Evolutionary conservation across 2,329 filamentous ascomycete species (phyloP), one percentile per base, ranked within the genome.

Genomic region (Didymella arachidicola): DNA sequence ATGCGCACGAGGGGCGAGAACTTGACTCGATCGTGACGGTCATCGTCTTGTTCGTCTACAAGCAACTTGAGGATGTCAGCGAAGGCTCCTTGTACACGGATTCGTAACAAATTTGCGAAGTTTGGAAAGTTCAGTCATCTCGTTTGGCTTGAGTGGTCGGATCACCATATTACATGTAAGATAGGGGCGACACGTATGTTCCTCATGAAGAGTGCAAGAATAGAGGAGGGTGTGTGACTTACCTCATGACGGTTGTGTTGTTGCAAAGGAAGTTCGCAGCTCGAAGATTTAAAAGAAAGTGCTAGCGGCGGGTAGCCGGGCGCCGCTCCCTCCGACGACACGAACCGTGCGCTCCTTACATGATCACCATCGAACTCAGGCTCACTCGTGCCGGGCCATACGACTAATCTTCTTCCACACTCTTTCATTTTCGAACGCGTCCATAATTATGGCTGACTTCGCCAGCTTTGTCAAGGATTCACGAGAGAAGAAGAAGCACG

Each of bases 401-500:
- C 36, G 19, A 44, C 41, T 34, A 32, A 44, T 10, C 16, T 39
- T 14, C 7, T 32, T 39, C 39, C 19, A 39, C 22, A 10, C 4
- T 32, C 44, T 41, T 43, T 3, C 29, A 19, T 36, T 14, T 39
- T 32, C 41, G n/a, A 32, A 25, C 32, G n/a, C 45, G 22, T 26
- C 25, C 18, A 32, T 29, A 51, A 62, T 44, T 55, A 71, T 70
- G 69, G 45, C 72, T 2, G 65, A 72, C 22, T 66, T 64, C 27
- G 51, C 60, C 8, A 70, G 64, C 4, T 75, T 77, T 27, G 71
- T 69, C 14, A 71, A 76, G 50, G 66, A 74, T n/a, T 58, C 72
- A 26, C 88, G 89, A 61, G 84, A 90, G 74, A 86, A 87, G 73
- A 89, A 89, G 79, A 88, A 87, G 79, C 88, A 89, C 67, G 86